Conservation (phyloP, 1,284 basidiomycete genomes). For the Vanrija sp. region DNA sequence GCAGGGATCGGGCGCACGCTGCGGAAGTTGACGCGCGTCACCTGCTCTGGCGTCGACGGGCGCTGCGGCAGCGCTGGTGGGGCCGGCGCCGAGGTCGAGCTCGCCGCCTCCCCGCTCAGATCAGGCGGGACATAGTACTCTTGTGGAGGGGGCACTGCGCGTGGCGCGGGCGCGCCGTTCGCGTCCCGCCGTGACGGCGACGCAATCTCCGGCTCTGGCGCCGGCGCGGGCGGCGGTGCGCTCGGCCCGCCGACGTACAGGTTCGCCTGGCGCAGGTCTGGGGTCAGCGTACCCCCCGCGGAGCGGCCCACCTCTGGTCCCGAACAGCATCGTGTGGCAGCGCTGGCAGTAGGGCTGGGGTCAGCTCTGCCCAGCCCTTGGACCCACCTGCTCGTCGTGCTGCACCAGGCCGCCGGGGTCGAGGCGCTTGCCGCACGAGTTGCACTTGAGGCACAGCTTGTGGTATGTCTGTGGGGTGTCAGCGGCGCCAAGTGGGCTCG, state of each 20-base stretch:
- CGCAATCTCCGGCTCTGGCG: neutral
- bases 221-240: slow-evolving; percentile 1
- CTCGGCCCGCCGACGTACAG: slow-evolving; percentile 2
- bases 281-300: neutral
- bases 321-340: slow-evolving; percentile 45
- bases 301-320: slow-evolving; percentile 37
- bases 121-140: slow-evolving; percentile 16
- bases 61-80: neutral
- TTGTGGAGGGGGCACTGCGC: slow-evolving; percentile 14
- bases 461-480: slow-evolving; percentile 45
- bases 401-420: slow-evolving; percentile 47
- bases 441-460: slow-evolving; percentile 50
- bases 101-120: neutral
- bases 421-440: slow-evolving; percentile 45
- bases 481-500: neutral
- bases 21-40: slow-evolving; percentile 36
- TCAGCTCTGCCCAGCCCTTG: neutral
- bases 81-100: neutral
- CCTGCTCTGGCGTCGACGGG: slow-evolving; percentile 7
- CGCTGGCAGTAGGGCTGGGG: slow-evolving; percentile 44
- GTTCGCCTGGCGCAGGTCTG: slow-evolving; percentile 43
- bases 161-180: slow-evolving; percentile 2
- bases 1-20: slow-evolving; percentile 21
- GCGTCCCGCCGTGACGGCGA: slow-evolving; percentile 1
- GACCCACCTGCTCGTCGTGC: slow-evolving; percentile 41